Conservation (phyloP, 1,139 yeast species). For the Geotrichum reessii region DNA sequence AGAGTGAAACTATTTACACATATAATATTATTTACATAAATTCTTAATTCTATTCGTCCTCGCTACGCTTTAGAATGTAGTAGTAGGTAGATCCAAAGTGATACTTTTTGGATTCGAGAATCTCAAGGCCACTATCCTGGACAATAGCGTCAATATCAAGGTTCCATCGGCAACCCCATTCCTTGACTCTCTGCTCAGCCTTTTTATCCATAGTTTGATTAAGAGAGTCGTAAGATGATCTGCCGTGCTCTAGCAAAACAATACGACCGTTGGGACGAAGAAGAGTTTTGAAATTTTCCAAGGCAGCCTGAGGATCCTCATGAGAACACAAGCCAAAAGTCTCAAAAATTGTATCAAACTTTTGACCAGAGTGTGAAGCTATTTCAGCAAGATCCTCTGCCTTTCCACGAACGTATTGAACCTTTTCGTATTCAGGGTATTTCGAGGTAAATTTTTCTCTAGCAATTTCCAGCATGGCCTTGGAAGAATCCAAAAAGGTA, state of each 20-base stretch:
- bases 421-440: constrained; percentile 62
- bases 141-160: constrained; percentile 82
- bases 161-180: constrained; percentile 98
- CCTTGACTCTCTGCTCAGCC: constrained; percentile 75
- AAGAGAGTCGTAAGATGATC: constrained; percentile 71
- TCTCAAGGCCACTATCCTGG: constrained; percentile 76
- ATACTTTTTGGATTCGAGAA: constrained; percentile 69
- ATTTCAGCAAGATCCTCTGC: constrained; percentile 74
- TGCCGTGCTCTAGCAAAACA: constrained; percentile 83
- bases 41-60: constrained; percentile 12
- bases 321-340: constrained; percentile 96
- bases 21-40: constrained; percentile 7
- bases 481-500: constrained; percentile 80
- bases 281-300: constrained; percentile 63
- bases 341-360: constrained; percentile 87
- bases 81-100: constrained; percentile 82
- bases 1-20: constrained; percentile 47
- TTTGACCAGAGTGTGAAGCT: constrained; percentile 42
- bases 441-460: constrained; percentile 62
- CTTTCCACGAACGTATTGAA: constrained; percentile 84
- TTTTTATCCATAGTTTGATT: constrained; percentile 77
- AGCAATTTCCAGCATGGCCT: constrained; percentile 79
- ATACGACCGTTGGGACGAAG: constrained; percentile 90
- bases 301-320: constrained; percentile 80
- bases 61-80: constrained; percentile 29